Conservation (phyloP, 495 filamentous ascomycete genomes). For the Lentithecium fluviatile region DNA sequence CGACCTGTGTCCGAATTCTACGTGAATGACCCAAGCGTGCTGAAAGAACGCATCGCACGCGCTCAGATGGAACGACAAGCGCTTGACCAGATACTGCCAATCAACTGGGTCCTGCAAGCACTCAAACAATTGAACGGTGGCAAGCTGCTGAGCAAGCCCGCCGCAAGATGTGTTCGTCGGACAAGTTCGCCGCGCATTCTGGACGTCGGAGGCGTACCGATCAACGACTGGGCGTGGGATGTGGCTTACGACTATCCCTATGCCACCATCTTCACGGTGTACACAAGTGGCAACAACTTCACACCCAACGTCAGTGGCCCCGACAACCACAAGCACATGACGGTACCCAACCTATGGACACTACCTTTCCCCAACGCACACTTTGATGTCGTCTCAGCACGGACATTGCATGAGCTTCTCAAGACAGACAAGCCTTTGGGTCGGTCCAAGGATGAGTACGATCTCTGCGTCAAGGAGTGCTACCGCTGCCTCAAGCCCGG, state of each 20-base stretch:
- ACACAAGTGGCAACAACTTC: constrained; percentile 52
- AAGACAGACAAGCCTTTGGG: constrained; percentile 52
- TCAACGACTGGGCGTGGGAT: constrained; percentile 95
- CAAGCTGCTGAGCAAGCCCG: constrained; percentile 73
- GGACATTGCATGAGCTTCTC: constrained; percentile 78
- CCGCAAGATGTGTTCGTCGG: constrained; percentile 56
- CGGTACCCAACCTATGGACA: constrained; percentile 68
- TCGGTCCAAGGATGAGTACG: constrained; percentile 71
- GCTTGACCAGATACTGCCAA: constrained; percentile 66
- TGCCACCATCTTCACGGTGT: constrained; percentile 81
- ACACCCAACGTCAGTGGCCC: constrained; percentile 70
- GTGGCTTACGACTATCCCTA: constrained; percentile 79
- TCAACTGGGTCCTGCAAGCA: constrained; percentile 80
- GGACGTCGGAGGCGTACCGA: constrained; percentile 80
- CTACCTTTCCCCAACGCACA: constrained; percentile 85
- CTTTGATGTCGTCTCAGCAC: constrained; percentile 90
- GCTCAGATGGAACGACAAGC: constrained; percentile 74
- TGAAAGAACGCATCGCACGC: constrained; percentile 58
- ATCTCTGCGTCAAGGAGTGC: constrained; percentile 79
- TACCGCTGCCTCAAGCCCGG: constrained; percentile 88
- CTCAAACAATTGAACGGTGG: constrained; percentile 76
- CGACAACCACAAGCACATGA: constrained; percentile 77
- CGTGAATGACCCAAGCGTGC: constrained; percentile 47
- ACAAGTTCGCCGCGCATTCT: constrained; percentile 63
- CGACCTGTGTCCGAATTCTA: constrained; percentile 42